Evolutionary conservation across 306 rosid genomes (phyloP), one percentile per base, ranked within the genome.

Genomic region (Cajanus cajan): DNA sequence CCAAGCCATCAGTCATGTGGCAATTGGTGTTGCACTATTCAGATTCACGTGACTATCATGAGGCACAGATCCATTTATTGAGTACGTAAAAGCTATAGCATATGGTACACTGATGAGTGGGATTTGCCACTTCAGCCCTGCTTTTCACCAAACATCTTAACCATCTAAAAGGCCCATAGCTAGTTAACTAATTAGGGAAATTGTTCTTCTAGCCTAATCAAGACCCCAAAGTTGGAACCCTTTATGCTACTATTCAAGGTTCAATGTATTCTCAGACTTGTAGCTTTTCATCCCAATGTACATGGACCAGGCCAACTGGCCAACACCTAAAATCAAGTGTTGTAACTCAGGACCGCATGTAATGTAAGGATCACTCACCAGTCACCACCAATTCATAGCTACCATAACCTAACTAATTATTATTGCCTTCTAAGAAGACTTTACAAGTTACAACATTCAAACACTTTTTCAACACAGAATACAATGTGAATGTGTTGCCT

Each of bases 301-400:
- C n/a, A 63, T 77, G 78, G 79, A 77, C 78, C 63, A 82, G 55
- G 45, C 75, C 71, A 70, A 69, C 71, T 69, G 74, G 45, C 78
- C 41, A 34, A 25, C 40, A 59, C 69, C 51, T 54, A 3, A 66
- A 19, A 66, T 81, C 9, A 52, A 52, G 28, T 72, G 28, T 40
- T 72, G 14, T 13, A 37, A 36, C 57, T 62, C 21, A 22, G 73
- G 67, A 63, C n/a, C n/a, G n/a, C n/a, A n/a, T n/a, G n/a, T 28
- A 28, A 28, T 28, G 25, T 51, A 45, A 34, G 59, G 47, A 65
- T 78, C 59, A 61, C 24, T 28, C n/a, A 15, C 33, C 41, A 15
- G 12, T 48, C 31, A 28, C 65, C 12, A 74, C 70, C 41, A 43
- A 66, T 43, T 16, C 68, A 25, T 10, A 28, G 31, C 45, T n/a